Percentiles rank a stretch among this genome's conserved stretches.
These are phyloP conservation scores for Byssothecium circinans DNA, from an alignment of 2,329 filamentous ascomycete species.

Conservation along the genomic window DNA sequence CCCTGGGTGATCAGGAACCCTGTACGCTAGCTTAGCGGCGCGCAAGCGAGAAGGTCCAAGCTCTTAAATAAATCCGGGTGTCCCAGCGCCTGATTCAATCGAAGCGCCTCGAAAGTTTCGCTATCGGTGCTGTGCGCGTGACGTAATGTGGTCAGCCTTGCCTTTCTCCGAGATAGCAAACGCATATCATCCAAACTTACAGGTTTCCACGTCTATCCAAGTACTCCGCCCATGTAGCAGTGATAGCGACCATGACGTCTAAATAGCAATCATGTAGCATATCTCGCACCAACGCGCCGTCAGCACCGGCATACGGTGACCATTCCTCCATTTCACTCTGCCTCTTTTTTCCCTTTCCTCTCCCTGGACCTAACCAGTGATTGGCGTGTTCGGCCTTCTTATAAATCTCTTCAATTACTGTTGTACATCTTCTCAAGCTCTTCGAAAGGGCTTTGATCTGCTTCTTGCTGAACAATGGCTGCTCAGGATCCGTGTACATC, in stretches of 20 bases:
- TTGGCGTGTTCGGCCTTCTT: neutral
- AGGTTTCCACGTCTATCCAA: conserved; percentile 1
- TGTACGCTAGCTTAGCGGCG: too few species aligned
- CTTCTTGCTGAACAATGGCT: neutral
- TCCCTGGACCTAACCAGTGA: neutral
- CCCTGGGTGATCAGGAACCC: too few species aligned
- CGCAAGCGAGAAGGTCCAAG: neutral
- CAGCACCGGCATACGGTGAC: neutral
- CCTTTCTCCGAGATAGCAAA: too few species aligned
- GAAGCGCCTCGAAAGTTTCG: conserved; percentile 4
- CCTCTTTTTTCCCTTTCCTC: neutral
- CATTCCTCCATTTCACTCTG: neutral
- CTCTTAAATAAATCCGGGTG: neutral
- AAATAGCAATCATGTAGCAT: conserved; percentile 1
- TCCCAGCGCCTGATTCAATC: conserved; percentile 7
- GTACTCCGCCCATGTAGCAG: conserved; percentile 1
- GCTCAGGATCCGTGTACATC: neutral
- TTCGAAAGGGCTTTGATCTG: conserved; percentile 1
- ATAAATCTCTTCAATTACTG: neutral
- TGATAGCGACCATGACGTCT: conserved; percentile 1
- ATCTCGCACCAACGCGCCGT: neutral
- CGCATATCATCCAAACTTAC: too few species aligned
- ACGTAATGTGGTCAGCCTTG: neutral
- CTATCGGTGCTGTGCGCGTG: neutral
- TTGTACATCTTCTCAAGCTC: neutral